Percentiles rank a stretch among this genome's conserved stretches.
These are phyloP conservation scores for Cutaneotrichosporon spelunceum DNA, from an alignment of 1,284 basidiomycete genomes.

Conservation along the genomic window DNA sequence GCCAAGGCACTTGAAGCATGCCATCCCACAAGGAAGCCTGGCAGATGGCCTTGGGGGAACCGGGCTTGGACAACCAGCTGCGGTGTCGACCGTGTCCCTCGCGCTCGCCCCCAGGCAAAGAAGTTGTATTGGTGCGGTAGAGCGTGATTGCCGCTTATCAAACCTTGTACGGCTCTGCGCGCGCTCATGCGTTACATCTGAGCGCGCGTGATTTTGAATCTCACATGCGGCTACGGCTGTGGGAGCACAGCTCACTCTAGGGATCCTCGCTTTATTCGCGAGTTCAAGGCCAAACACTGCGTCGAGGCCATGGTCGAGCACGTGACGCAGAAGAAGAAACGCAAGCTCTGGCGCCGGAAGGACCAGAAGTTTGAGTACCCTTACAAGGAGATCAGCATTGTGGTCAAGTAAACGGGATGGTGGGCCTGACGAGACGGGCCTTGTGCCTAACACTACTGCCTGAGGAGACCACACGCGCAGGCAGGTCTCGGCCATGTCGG, in stretches of 20 bases:
- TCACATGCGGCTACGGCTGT: not conserved
- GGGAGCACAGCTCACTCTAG: constrained; percentile 50
- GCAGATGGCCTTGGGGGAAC: not conserved
- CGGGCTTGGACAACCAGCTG: not conserved
- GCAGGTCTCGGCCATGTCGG: not conserved
- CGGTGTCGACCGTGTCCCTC: not conserved
- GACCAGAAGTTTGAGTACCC: constrained; percentile 83
- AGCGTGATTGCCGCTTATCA: not conserved
- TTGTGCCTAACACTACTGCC: not conserved
- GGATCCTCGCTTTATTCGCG: constrained; percentile 93
- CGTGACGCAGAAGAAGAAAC: constrained; percentile 77
- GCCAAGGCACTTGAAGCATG: not conserved
- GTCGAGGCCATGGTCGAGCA: constrained; percentile 84
- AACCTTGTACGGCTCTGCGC: not conserved
- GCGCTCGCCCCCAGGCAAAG: not conserved
- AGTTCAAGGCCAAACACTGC: constrained; percentile 83
- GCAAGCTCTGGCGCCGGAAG: constrained; percentile 85
- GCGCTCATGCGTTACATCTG: not conserved
- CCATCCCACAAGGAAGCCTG: not conserved
- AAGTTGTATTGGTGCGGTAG: not conserved
- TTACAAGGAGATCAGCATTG: constrained; percentile 62
- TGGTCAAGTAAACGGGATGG: not conserved
- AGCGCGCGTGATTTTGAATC: not conserved
- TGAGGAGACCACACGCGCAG: not conserved
- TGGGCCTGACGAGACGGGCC: not conserved